These are phyloP conservation scores for Lasiodiplodia sp. DNA, from an alignment of 2,329 filamentous ascomycete genomes.

Conservation along the genomic window DNA sequence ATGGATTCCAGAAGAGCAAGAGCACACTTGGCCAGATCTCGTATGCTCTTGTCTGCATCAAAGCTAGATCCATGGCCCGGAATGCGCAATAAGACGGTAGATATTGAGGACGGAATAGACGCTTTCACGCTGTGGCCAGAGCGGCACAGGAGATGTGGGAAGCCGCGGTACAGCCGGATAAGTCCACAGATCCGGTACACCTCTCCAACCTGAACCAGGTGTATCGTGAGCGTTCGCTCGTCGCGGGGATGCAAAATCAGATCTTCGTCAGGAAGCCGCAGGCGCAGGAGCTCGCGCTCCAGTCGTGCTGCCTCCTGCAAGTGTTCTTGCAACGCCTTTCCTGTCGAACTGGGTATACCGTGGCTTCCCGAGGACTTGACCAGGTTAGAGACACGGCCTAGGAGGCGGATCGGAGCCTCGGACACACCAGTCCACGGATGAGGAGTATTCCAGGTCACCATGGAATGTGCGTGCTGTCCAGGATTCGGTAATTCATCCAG, in stretches of 20 bases:
- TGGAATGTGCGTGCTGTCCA: not conserved
- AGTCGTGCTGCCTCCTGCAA: not conserved
- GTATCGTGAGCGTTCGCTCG: not conserved
- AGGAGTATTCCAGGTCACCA: not conserved
- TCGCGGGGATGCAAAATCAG: not conserved
- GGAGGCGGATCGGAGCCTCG: not conserved
- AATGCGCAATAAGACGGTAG: not conserved
- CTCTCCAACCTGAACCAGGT: not conserved
- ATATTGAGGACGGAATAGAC: not conserved
- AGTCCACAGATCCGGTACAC: not conserved
- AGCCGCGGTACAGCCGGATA: not conserved
- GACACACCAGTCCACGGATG: not conserved
- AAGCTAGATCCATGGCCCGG: not conserved
- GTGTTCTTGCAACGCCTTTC: not conserved
- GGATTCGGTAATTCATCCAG: not conserved
- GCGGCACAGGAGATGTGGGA: not conserved
- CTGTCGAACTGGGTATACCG: not conserved
- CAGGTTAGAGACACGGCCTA: not conserved
- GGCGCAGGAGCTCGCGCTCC: not conserved
- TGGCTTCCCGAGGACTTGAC: not conserved
- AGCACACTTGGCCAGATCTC: not conserved
- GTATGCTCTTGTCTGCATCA: not conserved
- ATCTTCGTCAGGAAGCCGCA: not conserved
- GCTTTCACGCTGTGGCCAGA: not conserved
- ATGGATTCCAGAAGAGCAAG: not conserved